Conservation (phyloP, 352 stramenopile species). For the Aphanomyces cochlioides region DNA sequence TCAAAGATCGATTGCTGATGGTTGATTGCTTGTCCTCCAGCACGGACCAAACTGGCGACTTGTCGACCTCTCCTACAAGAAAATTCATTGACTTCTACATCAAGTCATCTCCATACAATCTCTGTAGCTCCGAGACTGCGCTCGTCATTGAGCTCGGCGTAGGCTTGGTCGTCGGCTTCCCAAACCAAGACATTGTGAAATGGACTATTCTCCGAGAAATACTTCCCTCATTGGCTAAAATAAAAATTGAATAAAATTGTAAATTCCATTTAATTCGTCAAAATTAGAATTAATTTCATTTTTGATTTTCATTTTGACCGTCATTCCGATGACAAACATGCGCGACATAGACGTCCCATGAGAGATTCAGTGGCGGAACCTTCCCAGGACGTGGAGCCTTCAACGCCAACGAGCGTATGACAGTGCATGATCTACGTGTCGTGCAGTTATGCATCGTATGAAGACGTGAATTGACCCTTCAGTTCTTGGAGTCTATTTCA, state of each 20-base stretch:
- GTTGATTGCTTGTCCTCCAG: constrained; percentile 76
- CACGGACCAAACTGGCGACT: constrained; percentile 74
- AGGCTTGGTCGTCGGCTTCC: constrained; percentile 15
- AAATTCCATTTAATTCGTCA: not conserved
- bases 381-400: not conserved
- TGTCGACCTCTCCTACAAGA: constrained; percentile 58
- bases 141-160: constrained; percentile 1
- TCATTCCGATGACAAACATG: constrained; percentile 7
- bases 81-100: not conserved
- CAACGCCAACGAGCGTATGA: not conserved
- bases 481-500: constrained; percentile 1
- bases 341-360: not conserved
- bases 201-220: not conserved
- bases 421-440: no score
- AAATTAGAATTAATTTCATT: not conserved
- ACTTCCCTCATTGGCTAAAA: constrained; percentile 13
- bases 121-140: constrained; percentile 10
- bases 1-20: constrained; percentile 83
- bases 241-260: not conserved
- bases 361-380: not conserved
- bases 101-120: constrained; percentile 1
- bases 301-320: not conserved
- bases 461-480: no score
- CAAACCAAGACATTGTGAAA: constrained; percentile 19
- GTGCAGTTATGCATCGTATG: no score